Evolutionary conservation across 164 flowering plant genomes (phyloP).

Genomic region (Nelumbo lutea): DNA sequence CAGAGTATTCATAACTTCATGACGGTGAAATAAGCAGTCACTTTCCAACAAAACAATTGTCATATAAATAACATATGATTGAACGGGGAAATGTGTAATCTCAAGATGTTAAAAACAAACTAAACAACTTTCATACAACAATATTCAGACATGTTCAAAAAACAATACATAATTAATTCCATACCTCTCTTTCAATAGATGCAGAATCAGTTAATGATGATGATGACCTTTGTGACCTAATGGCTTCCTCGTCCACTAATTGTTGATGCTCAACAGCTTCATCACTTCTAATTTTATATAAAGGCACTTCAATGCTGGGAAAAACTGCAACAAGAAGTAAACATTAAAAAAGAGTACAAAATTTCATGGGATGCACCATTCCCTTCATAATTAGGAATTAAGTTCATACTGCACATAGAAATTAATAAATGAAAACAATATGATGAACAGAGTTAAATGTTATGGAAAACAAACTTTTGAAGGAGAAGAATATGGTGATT

Average conservation of each 20-base stretch:
- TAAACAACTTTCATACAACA: neutral
- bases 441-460: too few species aligned
- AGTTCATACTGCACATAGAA: too few species aligned
- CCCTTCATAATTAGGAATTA: neutral
- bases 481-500: neutral
- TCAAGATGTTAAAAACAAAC: neutral
- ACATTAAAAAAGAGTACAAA: neutral
- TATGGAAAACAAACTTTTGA: neutral
- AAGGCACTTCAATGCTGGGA: slow-evolving; percentile 19
- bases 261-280: slow-evolving; percentile 24
- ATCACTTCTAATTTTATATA: slow-evolving; percentile 22
- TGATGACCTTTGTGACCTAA: slow-evolving; percentile 24
- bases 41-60: too few species aligned
- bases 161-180: neutral
- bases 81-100: neutral
- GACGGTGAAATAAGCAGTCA: too few species aligned
- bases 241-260: slow-evolving; percentile 22
- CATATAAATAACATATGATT: neutral
- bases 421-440: too few species aligned
- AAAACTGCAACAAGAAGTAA: slow-evolving; percentile 23
- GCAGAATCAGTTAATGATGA: slow-evolving; percentile 23
- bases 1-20: too few species aligned
- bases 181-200: slow-evolving; percentile 35
- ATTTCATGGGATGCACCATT: neutral
- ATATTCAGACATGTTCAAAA: neutral